Percentiles rank a stretch among this genome's conserved stretches.
Conservation (phyloP, 2,329 filamentous ascomycete species). For the Clonostachys sp. region DNA sequence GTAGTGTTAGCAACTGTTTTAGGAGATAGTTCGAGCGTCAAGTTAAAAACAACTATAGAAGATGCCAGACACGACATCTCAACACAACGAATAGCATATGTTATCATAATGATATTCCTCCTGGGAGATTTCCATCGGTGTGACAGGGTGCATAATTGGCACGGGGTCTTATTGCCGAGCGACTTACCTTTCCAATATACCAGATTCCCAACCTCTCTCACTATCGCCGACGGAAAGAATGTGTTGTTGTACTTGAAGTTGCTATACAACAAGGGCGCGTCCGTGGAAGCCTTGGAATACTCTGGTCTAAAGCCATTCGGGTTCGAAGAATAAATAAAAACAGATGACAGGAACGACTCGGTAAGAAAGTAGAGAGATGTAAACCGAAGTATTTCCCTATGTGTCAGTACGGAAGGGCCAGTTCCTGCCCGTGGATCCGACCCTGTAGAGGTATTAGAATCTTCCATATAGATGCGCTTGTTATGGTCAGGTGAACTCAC, state of each 20-base stretch:
- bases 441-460: neutral
- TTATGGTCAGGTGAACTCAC: conserved; percentile 3
- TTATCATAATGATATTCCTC: no score
- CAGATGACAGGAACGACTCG: conserved; percentile 9
- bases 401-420: conserved; percentile 7
- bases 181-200: conserved; percentile 6
- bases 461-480: neutral
- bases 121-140: neutral
- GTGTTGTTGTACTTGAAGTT: conserved; percentile 10
- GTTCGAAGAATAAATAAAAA: neutral
- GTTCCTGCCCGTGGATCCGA: conserved; percentile 7
- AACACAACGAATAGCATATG: no score
- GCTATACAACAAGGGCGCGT: neutral
- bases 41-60: no score
- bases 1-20: neutral
- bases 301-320: neutral
- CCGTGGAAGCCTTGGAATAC: neutral
- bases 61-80: no score
- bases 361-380: conserved; percentile 16
- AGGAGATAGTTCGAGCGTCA: no score
- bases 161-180: no score
- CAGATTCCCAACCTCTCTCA: conserved; percentile 8
- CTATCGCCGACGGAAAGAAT: conserved; percentile 7
- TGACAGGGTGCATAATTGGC: no score
- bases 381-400: conserved; percentile 10